Evolutionary conservation across 2,329 filamentous ascomycete species (phyloP), one percentile per base, ranked within the genome.

Genomic region (Scedosporium minutisporum): DNA sequence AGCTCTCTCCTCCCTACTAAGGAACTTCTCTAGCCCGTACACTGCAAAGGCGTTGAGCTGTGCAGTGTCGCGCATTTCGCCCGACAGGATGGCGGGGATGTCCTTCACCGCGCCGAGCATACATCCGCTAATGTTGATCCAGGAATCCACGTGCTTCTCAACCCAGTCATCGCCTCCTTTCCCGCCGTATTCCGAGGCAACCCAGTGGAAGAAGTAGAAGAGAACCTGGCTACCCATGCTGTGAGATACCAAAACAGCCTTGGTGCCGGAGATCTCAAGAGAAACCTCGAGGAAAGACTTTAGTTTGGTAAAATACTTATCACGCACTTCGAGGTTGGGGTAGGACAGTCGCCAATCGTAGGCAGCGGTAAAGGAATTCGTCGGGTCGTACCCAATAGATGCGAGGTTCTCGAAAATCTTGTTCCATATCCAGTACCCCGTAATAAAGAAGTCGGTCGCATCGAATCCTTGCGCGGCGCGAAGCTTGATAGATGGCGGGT

Each of bases 111-210:
- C 92, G 14, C 95, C 95, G 5, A 99, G 86, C 93, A 99, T 97
- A 75, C 93, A 99, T 5, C 95, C 95, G 67, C 90, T 95, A 69
- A 99, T 92, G 73, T 99, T 99, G 78, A 99, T 96, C 93, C 96
- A 99, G 2, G 91, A 89, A 67, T 96, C 95, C 60, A 99, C 81
- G 71, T 97, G 84, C 18, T 82, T 83, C 64, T 99, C 93, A 0
- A 99, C 93, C 95, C 95, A 99, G 61, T 86, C 83, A 44, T 87
- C 81, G 1, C 95, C 93, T 1, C 92, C 93, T 21, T 86, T 85
- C 4, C 95, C 95, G 4, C 90, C 90, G 61, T 87, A 80, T 2
- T 88, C 83, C 61, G 85, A 85, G 16, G 96, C 90, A 1, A 96
- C 95, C 87, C 87, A 89, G 67, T 87, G 86, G 64, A 93, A 84